Conservation (phyloP, 768 basidiomycete genomes). For the Termitomyces sp. region DNA sequence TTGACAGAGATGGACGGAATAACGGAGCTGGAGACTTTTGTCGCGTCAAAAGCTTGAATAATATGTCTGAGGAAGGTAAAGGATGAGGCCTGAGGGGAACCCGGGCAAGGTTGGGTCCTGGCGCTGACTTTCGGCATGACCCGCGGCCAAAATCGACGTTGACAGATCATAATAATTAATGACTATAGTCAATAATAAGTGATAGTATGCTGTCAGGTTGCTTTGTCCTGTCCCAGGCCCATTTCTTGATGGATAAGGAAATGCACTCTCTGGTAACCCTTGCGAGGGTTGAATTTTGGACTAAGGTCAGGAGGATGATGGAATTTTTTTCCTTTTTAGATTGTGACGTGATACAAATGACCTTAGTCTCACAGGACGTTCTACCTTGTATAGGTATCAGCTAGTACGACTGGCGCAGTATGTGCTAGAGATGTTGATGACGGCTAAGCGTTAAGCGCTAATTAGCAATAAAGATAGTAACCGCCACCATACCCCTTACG, state of each 20-base stretch:
- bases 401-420: neutral
- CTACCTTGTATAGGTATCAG: too few species aligned
- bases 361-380: too few species aligned
- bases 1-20: neutral
- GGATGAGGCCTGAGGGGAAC: neutral
- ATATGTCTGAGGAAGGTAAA: neutral
- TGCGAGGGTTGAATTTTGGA: too few species aligned
- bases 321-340: neutral
- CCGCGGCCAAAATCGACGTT: neutral
- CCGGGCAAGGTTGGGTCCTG: neutral
- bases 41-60: neutral
- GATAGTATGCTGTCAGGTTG: neutral
- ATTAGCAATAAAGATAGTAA: neutral
- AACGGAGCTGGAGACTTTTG: neutral
- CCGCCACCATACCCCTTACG: too few species aligned
- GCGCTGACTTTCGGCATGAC: neutral
- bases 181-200: too few species aligned
- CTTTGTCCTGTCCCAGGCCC: neutral
- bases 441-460: too few species aligned
- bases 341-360: too few species aligned
- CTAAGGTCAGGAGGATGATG: neutral
- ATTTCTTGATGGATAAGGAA: too few species aligned
- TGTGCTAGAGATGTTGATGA: neutral
- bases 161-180: neutral
- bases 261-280: too few species aligned